Percentiles rank a stretch among this genome's conserved stretches.
These are phyloP conservation scores for Vanilla planifolia DNA, from an alignment of 106 monocot genomes.

Conservation along the genomic window DNA sequence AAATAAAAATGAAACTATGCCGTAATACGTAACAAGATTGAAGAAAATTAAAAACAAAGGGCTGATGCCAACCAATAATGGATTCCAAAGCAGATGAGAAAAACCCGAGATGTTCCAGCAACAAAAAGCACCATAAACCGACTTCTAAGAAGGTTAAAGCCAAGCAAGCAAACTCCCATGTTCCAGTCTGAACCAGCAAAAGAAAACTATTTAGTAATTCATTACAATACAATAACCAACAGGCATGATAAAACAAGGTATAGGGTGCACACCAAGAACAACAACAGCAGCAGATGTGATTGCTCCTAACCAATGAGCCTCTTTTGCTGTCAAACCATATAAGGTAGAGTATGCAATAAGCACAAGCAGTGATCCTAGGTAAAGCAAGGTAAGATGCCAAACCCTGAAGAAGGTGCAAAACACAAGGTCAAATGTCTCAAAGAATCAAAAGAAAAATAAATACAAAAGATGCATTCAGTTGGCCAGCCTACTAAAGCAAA, in stretches of 20 bases:
- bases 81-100: slow-evolving; percentile 98
- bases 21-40: not conserved
- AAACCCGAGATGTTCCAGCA: slow-evolving; percentile 82
- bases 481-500: not conserved
- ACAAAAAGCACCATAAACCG: slow-evolving; percentile 67
- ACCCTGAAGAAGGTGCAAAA: slow-evolving; percentile 33
- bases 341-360: slow-evolving; percentile 80
- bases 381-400: slow-evolving; percentile 69
- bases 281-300: slow-evolving; percentile 79
- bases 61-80: slow-evolving; percentile 70
- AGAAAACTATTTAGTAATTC: slow-evolving; percentile 1
- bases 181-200: slow-evolving; percentile 72
- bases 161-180: slow-evolving; percentile 80
- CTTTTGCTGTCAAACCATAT: slow-evolving; percentile 91
- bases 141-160: slow-evolving; percentile 80
- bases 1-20: slow-evolving; percentile 2
- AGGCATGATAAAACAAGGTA: not conserved
- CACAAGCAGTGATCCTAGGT: slow-evolving; percentile 65
- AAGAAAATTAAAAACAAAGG: slow-evolving; percentile 2
- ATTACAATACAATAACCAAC: not conserved
- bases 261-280: slow-evolving; percentile 56
- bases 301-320: slow-evolving; percentile 81
- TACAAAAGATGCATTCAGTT: not conserved
- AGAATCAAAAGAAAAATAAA: slow-evolving; percentile 13
- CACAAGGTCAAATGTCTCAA: not conserved